Conservation (phyloP, 345 rosid species). For the Erucastrum elatum region DNA sequence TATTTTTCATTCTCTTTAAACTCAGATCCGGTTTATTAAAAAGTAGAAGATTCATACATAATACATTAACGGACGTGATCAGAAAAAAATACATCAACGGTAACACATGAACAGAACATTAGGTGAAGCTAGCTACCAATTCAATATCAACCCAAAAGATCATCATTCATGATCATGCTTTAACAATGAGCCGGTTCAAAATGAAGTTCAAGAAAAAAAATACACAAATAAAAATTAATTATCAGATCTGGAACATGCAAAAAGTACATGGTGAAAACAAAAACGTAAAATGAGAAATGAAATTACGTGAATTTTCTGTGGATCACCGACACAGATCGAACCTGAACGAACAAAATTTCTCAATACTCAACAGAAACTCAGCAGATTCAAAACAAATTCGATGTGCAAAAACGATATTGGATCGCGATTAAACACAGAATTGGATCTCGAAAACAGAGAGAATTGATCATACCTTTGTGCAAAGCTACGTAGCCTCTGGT, state of each 20-base stretch:
- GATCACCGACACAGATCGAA: conserved; percentile 43
- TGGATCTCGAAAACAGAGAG: conserved; percentile 13
- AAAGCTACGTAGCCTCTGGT: conserved; percentile 21
- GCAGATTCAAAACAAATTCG: conserved; percentile 9
- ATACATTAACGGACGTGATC: not conserved
- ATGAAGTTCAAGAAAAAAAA: not conserved
- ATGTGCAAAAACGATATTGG: too few species aligned
- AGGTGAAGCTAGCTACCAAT: too few species aligned
- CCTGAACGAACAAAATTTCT: not conserved
- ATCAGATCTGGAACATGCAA: conserved; percentile 41
- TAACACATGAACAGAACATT: too few species aligned
- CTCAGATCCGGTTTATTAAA: too few species aligned
- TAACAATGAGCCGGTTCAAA: not conserved
- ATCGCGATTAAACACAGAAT: conserved; percentile 20
- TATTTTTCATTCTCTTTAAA: too few species aligned
- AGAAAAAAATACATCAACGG: too few species aligned
- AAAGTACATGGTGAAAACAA: not conserved
- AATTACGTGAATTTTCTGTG: conserved; percentile 20
- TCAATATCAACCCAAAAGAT: too few species aligned
- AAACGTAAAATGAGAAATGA: conserved; percentile 8
- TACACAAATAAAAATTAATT: not conserved
- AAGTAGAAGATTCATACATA: not conserved
- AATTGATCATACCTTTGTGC: conserved; percentile 25
- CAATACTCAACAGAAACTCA: not conserved
- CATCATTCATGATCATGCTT: too few species aligned